Evolutionary conservation across 768 basidiomycete species (phyloP).

Genomic region (Termitomyces sp.): DNA sequence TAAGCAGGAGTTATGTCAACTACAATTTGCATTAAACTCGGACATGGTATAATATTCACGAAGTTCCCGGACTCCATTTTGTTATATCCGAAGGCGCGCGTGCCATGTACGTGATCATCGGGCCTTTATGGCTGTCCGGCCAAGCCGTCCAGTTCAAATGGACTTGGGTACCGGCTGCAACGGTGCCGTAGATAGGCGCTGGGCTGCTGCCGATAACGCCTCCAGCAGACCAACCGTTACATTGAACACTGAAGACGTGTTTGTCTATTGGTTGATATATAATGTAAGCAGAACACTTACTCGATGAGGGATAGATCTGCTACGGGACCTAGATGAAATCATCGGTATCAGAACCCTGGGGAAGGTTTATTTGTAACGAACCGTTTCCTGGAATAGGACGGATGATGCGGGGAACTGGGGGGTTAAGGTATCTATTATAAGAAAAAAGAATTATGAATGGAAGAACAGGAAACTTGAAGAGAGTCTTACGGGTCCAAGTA

Average conservation of each 20-base stretch:
- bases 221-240: slow-evolving; percentile 25
- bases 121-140: slow-evolving; percentile 36
- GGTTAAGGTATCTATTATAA: slow-evolving; percentile 20
- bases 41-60: slow-evolving; percentile 16
- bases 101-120: slow-evolving; percentile 43
- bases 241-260: slow-evolving; percentile 23
- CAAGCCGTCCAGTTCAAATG: slow-evolving; percentile 38
- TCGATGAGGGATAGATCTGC: slow-evolving; percentile 32
- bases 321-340: slow-evolving; percentile 22
- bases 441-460: neutral
- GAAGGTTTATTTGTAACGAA: neutral
- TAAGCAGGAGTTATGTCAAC: slow-evolving; percentile 6
- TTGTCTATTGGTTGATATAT: neutral
- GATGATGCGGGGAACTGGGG: slow-evolving; percentile 32
- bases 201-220: slow-evolving; percentile 28
- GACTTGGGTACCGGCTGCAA: slow-evolving; percentile 34
- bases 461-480: neutral
- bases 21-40: neutral
- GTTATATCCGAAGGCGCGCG: slow-evolving; percentile 40
- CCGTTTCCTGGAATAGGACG: slow-evolving; percentile 32
- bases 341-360: neutral
- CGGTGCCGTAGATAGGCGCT: slow-evolving; percentile 33
- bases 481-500: slow-evolving; percentile 28
- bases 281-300: slow-evolving; percentile 4
- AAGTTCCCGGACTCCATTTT: slow-evolving; percentile 34